Conservation (phyloP, 352 stramenopile genomes). For the Pythium dissotocum region DNA sequence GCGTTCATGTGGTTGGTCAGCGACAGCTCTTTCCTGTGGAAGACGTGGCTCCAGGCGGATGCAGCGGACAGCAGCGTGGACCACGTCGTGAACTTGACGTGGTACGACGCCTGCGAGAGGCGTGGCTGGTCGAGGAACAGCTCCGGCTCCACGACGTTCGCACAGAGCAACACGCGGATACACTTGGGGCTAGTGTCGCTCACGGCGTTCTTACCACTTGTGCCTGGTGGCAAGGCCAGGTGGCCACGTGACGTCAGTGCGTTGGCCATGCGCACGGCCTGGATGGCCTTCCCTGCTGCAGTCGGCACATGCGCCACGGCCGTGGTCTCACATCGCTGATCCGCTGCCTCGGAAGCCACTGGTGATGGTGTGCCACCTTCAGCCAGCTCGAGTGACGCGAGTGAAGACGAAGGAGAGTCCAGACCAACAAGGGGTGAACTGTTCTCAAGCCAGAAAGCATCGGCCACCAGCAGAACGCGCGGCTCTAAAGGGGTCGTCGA, state of each 20-base stretch:
- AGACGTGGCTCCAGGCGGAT: conserved; percentile 35
- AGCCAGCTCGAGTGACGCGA: background rate
- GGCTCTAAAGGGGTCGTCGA: conserved; percentile 16
- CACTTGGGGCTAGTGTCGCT: conserved; percentile 43
- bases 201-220: background rate
- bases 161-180: conserved; percentile 56
- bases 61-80: conserved; percentile 41
- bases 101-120: conserved; percentile 28
- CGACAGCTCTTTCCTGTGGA: conserved; percentile 52
- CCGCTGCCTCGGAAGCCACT: background rate
- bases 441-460: conserved; percentile 54
- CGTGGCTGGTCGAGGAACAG: conserved; percentile 55
- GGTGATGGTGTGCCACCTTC: background rate
- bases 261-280: conserved; percentile 70
- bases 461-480: conserved; percentile 55
- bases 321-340: conserved; percentile 14
- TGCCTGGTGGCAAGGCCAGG: background rate
- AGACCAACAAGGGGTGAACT: background rate
- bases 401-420: background rate
- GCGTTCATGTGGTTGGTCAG: conserved; percentile 63
- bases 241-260: conserved; percentile 36
- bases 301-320: background rate
- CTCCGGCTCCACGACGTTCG: conserved; percentile 62
- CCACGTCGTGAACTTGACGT: conserved; percentile 80
- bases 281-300: conserved; percentile 66